These are phyloP conservation scores for Fistulifera pelliculosa DNA, from an alignment of 108 stramenopile genomes.

Conservation along the genomic window DNA sequence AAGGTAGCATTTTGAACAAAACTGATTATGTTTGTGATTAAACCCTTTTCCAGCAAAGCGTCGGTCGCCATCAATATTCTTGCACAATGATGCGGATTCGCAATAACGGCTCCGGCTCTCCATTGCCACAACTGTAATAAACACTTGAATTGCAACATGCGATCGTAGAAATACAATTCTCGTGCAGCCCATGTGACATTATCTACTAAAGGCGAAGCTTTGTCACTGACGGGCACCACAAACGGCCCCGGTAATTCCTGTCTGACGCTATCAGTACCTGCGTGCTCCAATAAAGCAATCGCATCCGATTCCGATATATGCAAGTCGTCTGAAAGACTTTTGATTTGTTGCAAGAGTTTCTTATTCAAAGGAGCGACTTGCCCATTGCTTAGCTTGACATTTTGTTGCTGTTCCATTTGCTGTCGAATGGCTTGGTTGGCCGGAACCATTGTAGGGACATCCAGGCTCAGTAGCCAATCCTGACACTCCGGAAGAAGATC, in stretches of 20 bases:
- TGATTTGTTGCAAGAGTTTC: constrained; percentile 30
- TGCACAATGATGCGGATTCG: background rate
- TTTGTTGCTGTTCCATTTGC: constrained; percentile 16
- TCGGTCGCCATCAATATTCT: constrained; percentile 43
- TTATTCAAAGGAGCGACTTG: constrained; percentile 29
- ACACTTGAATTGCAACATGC: constrained; percentile 12
- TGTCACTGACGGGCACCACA: constrained; percentile 1
- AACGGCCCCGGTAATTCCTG: constrained; percentile 4
- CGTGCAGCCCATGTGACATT: constrained; percentile 11
- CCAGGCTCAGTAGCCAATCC: too few species aligned
- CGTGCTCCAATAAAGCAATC: constrained; percentile 37
- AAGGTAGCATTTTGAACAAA: constrained; percentile 41
- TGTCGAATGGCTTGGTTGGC: constrained; percentile 26
- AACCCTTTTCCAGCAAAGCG: constrained; percentile 33
- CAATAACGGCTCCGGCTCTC: constrained; percentile 6
- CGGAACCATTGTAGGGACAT: too few species aligned
- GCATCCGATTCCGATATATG: constrained; percentile 40
- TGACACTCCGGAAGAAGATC: too few species aligned
- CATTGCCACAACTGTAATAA: constrained; percentile 30
- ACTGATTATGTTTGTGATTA: constrained; percentile 44
- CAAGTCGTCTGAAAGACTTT: constrained; percentile 43
- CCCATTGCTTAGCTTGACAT: constrained; percentile 13
- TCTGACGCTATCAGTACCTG: constrained; percentile 5
- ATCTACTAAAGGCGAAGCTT: constrained; percentile 2
- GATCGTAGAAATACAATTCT: constrained; percentile 42